Conservation (phyloP, 495 filamentous ascomycete species). For the Zalerion maritima region DNA sequence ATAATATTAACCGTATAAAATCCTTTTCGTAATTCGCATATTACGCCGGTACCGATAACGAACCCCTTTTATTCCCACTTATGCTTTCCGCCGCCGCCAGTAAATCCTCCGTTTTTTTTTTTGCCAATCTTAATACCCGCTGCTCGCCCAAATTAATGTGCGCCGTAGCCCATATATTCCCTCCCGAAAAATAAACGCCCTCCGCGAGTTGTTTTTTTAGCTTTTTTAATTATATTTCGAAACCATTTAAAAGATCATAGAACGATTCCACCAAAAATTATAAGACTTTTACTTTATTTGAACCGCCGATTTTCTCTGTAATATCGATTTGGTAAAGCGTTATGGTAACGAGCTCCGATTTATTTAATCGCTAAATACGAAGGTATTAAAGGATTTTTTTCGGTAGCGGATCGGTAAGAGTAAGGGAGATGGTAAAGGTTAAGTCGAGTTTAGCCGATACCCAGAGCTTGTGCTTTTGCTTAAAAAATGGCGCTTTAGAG, state of each 20-base stretch:
- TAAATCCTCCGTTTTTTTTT: constrained; percentile 16
- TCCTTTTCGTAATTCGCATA: constrained; percentile 15
- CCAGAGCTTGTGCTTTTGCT: constrained; percentile 20
- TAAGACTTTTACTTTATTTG: constrained; percentile 16
- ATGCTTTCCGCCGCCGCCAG: constrained; percentile 13
- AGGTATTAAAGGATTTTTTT: constrained; percentile 17
- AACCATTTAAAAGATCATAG: constrained; percentile 13
- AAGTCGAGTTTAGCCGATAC: constrained; percentile 15
- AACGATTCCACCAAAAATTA: constrained; percentile 15
- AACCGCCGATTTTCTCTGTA: constrained; percentile 14
- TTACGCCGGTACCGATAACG: constrained; percentile 8
- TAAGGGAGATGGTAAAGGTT: constrained; percentile 16
- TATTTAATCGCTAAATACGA: constrained; percentile 15
- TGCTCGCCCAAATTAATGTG: constrained; percentile 21
- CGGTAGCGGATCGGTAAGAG: constrained; percentile 18
- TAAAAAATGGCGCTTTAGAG: constrained; percentile 13
- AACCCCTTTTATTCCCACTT: constrained; percentile 9
- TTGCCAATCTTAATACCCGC: constrained; percentile 20
- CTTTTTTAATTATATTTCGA: constrained; percentile 16
- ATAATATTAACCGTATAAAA: constrained; percentile 14
- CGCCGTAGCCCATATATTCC: constrained; percentile 20
- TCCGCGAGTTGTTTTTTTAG: constrained; percentile 19
- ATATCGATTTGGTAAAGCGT: constrained; percentile 8
- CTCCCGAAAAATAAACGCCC: constrained; percentile 16
- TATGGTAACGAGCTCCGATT: constrained; percentile 12